phyloP scores from a whole-genome alignment of 2,329 filamentous ascomycete species.

The Seiridium cupressi region DNA sequence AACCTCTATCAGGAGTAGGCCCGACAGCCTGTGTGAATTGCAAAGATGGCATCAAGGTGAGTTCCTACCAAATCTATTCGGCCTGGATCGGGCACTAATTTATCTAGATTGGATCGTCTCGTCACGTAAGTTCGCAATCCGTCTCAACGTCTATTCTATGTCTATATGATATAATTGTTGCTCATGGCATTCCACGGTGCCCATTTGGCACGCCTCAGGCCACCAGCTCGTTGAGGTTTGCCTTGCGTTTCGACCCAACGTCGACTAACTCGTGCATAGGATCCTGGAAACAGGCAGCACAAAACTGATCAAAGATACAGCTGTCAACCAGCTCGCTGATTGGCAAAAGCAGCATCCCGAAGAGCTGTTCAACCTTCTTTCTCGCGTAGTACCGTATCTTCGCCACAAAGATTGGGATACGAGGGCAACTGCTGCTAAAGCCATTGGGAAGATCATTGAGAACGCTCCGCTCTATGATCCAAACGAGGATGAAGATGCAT shows the following conservation, averaged over 20 bases:
- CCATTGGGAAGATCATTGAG: slow-evolving; percentile 89
- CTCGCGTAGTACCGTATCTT: slow-evolving; percentile 91
- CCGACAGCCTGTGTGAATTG: slow-evolving; percentile 20
- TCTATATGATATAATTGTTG: too few species aligned
- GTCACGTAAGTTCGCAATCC: slow-evolving; percentile 68
- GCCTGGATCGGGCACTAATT: slow-evolving; percentile 17
- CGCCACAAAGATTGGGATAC: slow-evolving; percentile 98
- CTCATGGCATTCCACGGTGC: too few species aligned
- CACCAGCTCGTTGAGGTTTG: too few species aligned
- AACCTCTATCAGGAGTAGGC: slow-evolving; percentile 11
- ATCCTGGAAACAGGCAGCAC: slow-evolving; percentile 97
- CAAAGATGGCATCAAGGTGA: slow-evolving; percentile 58
- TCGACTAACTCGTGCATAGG: slow-evolving; percentile 42
- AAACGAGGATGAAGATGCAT: slow-evolving; percentile 66
- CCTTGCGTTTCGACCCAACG: neutral
- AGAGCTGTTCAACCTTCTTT: slow-evolving; percentile 93
- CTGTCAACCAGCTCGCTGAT: slow-evolving; percentile 93
- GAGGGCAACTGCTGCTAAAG: slow-evolving; percentile 86
- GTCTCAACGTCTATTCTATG: neutral
- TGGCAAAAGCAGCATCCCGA: slow-evolving; percentile 98
- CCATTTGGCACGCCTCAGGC: too few species aligned
- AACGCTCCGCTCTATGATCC: slow-evolving; percentile 88
- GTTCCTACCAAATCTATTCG: slow-evolving; percentile 8
- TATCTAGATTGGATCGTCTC: slow-evolving; percentile 73
- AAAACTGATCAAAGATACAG: slow-evolving; percentile 91